These are phyloP conservation scores for Mucor ambiguus DNA, from an alignment of 371 early-diverging fungal species.

Conservation along the genomic window DNA sequence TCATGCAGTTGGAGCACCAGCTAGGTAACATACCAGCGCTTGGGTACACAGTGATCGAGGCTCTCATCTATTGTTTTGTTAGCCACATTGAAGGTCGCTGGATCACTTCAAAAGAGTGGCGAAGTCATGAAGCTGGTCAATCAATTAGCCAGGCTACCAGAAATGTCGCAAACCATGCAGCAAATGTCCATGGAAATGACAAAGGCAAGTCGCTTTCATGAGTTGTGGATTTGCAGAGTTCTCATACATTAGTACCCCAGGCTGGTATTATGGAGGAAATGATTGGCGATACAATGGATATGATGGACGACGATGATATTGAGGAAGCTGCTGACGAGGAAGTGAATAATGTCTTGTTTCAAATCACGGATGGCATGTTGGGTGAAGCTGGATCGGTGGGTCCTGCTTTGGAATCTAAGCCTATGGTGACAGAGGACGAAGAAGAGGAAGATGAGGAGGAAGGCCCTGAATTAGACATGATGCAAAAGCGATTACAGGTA, in stretches of 20 bases:
- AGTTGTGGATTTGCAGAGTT: neutral
- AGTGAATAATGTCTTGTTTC: conserved; percentile 86
- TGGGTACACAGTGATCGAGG: neutral
- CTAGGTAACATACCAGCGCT: conserved; percentile 53
- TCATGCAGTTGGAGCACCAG: conserved; percentile 91
- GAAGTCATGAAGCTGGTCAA: conserved; percentile 93
- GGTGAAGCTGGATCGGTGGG: conserved; percentile 71
- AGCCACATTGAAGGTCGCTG: conserved; percentile 88
- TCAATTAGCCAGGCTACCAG: conserved; percentile 80
- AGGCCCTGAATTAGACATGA: conserved; percentile 78
- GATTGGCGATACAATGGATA: conserved; percentile 89
- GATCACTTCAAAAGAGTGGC: conserved; percentile 84
- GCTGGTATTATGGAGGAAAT: conserved; percentile 96
- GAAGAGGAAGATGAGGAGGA: conserved; percentile 67
- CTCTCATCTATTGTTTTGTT: neutral
- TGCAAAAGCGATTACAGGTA: conserved; percentile 86
- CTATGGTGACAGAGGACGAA: conserved; percentile 45
- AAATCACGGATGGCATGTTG: conserved; percentile 87
- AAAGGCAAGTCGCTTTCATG: conserved; percentile 60
- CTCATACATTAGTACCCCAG: conserved; percentile 29
- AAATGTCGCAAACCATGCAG: conserved; percentile 81
- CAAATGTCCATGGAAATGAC: conserved; percentile 96
- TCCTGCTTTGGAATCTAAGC: conserved; percentile 53
- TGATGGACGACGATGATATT: conserved; percentile 85
- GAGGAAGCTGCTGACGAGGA: conserved; percentile 96